These are phyloP conservation scores for Coniochaeta sp. DNA, from an alignment of 2,329 filamentous ascomycete genomes.

Conservation along the genomic window DNA sequence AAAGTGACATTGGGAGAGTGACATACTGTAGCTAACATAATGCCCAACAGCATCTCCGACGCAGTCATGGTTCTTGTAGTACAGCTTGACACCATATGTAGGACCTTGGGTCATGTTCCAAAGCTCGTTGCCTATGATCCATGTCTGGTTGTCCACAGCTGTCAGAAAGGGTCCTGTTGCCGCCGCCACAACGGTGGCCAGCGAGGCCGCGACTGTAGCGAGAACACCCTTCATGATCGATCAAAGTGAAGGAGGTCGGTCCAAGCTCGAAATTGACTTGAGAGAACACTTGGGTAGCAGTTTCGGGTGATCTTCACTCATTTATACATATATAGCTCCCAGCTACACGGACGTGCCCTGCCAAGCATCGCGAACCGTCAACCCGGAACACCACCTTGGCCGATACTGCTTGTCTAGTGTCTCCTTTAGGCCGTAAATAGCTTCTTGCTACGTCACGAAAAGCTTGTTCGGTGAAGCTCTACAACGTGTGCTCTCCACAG, in stretches of 20 bases:
- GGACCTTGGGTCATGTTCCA: slow-evolving; percentile 21
- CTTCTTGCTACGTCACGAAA: background rate
- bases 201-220: background rate
- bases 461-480: background rate
- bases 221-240: background rate
- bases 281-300: background rate
- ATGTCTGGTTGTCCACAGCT: slow-evolving; percentile 17
- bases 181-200: background rate
- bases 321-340: slow-evolving; percentile 1
- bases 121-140: slow-evolving; percentile 22
- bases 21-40: slow-evolving; percentile 22
- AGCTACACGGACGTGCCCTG: background rate
- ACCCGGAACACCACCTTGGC: background rate
- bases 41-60: slow-evolving; percentile 21
- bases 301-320: background rate
- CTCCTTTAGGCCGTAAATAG: background rate
- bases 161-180: slow-evolving; percentile 16
- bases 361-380: background rate
- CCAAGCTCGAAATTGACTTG: background rate
- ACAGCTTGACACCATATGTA: slow-evolving; percentile 18
- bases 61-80: slow-evolving; percentile 20
- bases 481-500: background rate
- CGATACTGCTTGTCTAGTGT: background rate
- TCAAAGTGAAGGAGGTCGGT: background rate
- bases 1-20: background rate